These are phyloP conservation scores for Staphylotrichum longicolle DNA, from an alignment of 495 filamentous ascomycete species.

Conservation along the genomic window DNA sequence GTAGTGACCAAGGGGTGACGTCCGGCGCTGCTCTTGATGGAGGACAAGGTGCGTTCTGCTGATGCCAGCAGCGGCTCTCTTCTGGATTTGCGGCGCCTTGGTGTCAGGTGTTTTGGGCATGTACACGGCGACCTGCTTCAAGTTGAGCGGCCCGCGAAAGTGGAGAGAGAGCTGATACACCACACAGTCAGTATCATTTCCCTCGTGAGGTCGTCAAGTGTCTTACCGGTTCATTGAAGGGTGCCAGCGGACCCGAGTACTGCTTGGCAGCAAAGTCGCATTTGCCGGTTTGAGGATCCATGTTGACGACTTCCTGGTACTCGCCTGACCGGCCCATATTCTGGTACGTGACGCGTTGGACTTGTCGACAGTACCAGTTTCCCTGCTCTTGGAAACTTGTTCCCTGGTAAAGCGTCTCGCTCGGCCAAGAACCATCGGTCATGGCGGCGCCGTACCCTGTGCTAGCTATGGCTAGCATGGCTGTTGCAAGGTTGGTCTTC, in stretches of 20 bases:
- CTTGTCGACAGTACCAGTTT: constrained; percentile 56
- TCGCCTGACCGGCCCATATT: constrained; percentile 55
- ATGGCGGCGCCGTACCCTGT: neutral
- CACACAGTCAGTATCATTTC: neutral
- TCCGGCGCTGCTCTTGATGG: neutral
- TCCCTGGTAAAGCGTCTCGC: constrained; percentile 20
- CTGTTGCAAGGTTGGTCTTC: neutral
- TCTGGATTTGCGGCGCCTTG: constrained; percentile 24
- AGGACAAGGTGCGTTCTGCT: neutral
- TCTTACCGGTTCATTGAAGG: constrained; percentile 65
- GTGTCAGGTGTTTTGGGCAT: constrained; percentile 36
- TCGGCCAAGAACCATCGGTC: neutral
- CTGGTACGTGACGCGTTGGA: constrained; percentile 58
- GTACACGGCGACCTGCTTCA: constrained; percentile 66
- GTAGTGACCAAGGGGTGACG: neutral
- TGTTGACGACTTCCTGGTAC: constrained; percentile 58
- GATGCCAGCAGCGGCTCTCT: constrained; percentile 19
- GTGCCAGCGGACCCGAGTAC: constrained; percentile 59
- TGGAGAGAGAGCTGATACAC: constrained; percentile 59
- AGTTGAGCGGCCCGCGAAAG: constrained; percentile 62
- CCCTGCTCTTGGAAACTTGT: constrained; percentile 31
- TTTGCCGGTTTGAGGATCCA: constrained; percentile 53
- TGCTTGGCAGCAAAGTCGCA: constrained; percentile 49
- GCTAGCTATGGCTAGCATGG: constrained; percentile 15
- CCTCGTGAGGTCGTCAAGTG: no score